Evolutionary conservation across 345 rosid species (phyloP).

Genomic region (Viola odorata): DNA sequence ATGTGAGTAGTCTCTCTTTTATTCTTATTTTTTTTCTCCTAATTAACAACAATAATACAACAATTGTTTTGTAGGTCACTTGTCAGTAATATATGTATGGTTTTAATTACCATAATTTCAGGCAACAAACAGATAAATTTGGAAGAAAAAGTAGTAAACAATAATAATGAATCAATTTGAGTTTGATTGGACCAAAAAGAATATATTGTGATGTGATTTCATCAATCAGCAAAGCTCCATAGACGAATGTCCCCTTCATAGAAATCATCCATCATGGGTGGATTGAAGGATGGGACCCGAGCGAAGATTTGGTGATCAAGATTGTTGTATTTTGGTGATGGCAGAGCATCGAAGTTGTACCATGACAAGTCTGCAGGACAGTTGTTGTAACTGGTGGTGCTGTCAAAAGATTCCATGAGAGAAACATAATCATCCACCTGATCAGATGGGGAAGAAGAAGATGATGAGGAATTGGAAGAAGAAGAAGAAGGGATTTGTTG

Average conservation of each 20-base stretch:
- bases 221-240: constrained; percentile 66
- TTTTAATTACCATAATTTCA: background rate
- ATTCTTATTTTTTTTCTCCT: constrained; percentile 15
- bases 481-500: constrained; percentile 6
- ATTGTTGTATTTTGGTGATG: constrained; percentile 37
- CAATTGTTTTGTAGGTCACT: constrained; percentile 15
- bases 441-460: constrained; percentile 31
- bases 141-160: constrained; percentile 14
- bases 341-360: constrained; percentile 40
- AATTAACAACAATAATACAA: constrained; percentile 3
- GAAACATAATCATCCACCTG: constrained; percentile 42
- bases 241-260: constrained; percentile 63
- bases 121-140: background rate
- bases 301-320: constrained; percentile 58
- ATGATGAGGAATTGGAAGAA: constrained; percentile 19
- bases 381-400: constrained; percentile 22
- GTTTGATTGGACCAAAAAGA: constrained; percentile 4
- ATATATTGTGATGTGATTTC: background rate
- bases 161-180: background rate
- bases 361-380: constrained; percentile 22
- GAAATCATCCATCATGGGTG: constrained; percentile 43
- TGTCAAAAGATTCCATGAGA: constrained; percentile 30
- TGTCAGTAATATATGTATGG: constrained; percentile 30
- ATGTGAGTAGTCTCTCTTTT: constrained; percentile 26
- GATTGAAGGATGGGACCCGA: constrained; percentile 30